Conservation (phyloP, 148 eudicot species). For the Rhododendron ferrugineum region DNA sequence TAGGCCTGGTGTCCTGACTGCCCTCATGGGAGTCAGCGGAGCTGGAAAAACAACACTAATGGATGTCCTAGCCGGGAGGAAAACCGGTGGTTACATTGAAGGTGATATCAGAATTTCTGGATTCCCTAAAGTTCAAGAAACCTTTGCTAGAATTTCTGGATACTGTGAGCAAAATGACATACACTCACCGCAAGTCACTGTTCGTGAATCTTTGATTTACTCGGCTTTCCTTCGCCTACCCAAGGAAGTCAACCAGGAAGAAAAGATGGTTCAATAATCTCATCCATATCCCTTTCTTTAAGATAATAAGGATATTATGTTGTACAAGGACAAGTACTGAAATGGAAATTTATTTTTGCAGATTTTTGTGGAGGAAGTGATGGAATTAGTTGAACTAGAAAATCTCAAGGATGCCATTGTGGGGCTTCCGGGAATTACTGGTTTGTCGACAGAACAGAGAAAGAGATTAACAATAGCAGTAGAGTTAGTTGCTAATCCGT, state of each 20-base stretch:
- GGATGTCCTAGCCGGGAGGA: conserved; percentile 80
- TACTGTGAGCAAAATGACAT: conserved; percentile 51
- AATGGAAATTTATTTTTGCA: conserved; percentile 16
- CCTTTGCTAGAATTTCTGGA: conserved; percentile 62
- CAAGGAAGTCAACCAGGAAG: conserved; percentile 28
- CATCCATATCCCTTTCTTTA: neutral
- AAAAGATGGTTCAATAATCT: conserved; percentile 31
- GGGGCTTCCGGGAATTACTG: conserved; percentile 65
- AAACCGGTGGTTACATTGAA: conserved; percentile 64
- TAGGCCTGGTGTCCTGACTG: conserved; percentile 71
- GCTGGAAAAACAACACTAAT: conserved; percentile 80
- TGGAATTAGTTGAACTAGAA: conserved; percentile 70
- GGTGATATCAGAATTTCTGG: conserved; percentile 62
- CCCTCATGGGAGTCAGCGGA: conserved; percentile 52
- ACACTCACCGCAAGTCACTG: conserved; percentile 65
- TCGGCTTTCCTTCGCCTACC: conserved; percentile 79
- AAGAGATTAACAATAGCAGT: conserved; percentile 67
- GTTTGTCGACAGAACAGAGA: conserved; percentile 75
- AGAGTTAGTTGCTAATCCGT: conserved; percentile 72
- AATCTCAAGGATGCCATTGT: conserved; percentile 50
- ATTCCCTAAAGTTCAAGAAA: conserved; percentile 59
- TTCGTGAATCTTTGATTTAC: conserved; percentile 58
- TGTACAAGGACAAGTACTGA: neutral
- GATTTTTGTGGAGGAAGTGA: conserved; percentile 69
- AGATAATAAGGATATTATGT: neutral